These are phyloP conservation scores for Lactarius evosmus DNA, from an alignment of 768 basidiomycete species.

Conservation along the genomic window DNA sequence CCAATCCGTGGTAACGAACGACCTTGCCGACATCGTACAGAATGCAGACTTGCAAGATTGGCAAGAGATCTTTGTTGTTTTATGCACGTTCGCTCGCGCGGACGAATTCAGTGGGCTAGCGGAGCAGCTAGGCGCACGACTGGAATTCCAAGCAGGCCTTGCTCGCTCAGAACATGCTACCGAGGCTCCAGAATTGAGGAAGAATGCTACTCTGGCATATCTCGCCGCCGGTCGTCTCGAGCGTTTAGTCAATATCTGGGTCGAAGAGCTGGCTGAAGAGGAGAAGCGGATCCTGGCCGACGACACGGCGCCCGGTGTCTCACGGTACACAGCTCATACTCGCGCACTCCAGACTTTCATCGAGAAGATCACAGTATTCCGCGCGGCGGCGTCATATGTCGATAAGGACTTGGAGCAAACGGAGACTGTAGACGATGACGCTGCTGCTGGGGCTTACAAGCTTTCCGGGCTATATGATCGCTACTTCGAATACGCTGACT, in stretches of 20 bases:
- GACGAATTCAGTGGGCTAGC: constrained; percentile 86
- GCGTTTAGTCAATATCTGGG: constrained; percentile 86
- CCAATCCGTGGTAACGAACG: constrained; percentile 90
- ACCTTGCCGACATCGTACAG: constrained; percentile 90
- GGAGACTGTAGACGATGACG: constrained; percentile 38
- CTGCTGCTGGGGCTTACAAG: constrained; percentile 67
- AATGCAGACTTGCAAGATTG: constrained; percentile 94
- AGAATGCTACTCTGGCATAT: constrained; percentile 90
- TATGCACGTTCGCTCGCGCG: constrained; percentile 87
- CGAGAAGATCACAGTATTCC: constrained; percentile 96
- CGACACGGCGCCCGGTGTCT: constrained; percentile 42
- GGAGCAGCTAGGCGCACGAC: constrained; percentile 86
- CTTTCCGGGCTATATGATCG: constrained; percentile 84
- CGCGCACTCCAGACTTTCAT: constrained; percentile 89
- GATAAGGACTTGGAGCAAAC: constrained; percentile 60
- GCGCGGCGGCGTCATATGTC: constrained; percentile 75
- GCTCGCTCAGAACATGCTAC: constrained; percentile 48
- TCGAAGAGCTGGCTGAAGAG: constrained; percentile 85
- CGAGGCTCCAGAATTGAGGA: constrained; percentile 56
- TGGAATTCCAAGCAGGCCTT: constrained; percentile 80
- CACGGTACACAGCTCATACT: constrained; percentile 75
- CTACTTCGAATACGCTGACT: constrained; percentile 93
- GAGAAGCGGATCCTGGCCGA: constrained; percentile 52
- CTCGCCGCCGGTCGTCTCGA: constrained; percentile 88
- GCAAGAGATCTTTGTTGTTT: constrained; percentile 93